A percentile compares a stretch with the other conserved stretches of the same genome.
Evolutionary conservation across 179 eudicot species (phyloP).

Genomic region (Silene vulgaris): DNA sequence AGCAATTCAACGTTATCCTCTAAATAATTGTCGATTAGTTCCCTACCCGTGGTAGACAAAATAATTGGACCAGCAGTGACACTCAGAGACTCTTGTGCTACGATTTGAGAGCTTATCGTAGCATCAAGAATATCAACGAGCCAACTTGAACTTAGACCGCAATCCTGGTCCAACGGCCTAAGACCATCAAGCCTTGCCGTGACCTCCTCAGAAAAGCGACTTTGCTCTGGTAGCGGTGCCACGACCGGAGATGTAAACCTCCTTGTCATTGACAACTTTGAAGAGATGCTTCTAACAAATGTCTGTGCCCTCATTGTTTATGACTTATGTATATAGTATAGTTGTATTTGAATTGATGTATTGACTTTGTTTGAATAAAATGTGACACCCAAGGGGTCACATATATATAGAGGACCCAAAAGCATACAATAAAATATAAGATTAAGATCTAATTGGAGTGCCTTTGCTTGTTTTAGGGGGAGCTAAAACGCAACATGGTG

Average conservation of each 20-base stretch:
- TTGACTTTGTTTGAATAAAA: neutral
- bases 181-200: slow-evolving; percentile 9
- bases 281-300: slow-evolving; percentile 24
- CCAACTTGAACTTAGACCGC: slow-evolving; percentile 20
- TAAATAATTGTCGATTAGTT: slow-evolving; percentile 19
- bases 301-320: slow-evolving; percentile 24
- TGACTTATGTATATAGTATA: neutral
- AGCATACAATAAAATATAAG: neutral
- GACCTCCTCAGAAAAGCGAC: slow-evolving; percentile 17
- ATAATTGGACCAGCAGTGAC: too few relatives aligned
- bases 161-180: slow-evolving; percentile 13
- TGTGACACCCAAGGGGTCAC: slow-evolving; percentile 7
- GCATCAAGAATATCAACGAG: slow-evolving; percentile 26
- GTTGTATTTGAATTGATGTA: neutral
- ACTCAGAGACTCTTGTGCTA: slow-evolving; percentile 19
- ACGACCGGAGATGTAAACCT: slow-evolving; percentile 13
- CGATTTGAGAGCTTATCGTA: slow-evolving; percentile 22
- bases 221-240: slow-evolving; percentile 22
- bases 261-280: slow-evolving; percentile 10
- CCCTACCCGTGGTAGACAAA: slow-evolving; percentile 8
- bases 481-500: slow-evolving; percentile 18
- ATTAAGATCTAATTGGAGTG: slow-evolving; percentile 6
- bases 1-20: slow-evolving; percentile 26
- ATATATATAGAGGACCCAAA: slow-evolving; percentile 15
- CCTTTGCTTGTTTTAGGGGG: slow-evolving; percentile 20